Evolutionary conservation across 225 moss, liverwort and hornwort genomes (phyloP).

Genomic region (Thuidium tamariscinum): DNA sequence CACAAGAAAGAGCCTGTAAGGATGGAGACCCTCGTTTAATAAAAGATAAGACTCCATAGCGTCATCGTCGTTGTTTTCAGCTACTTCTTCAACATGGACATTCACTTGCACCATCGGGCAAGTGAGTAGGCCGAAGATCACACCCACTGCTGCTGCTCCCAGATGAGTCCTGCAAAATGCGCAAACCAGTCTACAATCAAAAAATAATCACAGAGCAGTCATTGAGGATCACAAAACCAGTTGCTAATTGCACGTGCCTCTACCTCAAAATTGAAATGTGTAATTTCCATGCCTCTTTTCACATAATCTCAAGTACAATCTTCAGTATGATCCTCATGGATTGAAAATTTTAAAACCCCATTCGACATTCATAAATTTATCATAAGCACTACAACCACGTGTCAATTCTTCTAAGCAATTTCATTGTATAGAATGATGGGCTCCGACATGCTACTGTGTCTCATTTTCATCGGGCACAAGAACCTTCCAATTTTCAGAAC

Average conservation of each 20-base stretch:
- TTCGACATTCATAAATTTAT: background rate
- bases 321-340: background rate
- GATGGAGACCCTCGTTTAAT: constrained; percentile 67
- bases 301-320: background rate
- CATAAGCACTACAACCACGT: background rate
- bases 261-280: background rate
- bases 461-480: background rate
- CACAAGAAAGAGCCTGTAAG: constrained; percentile 50
- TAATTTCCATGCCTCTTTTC: background rate
- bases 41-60: constrained; percentile 64
- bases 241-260: background rate
- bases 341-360: background rate
- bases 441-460: background rate
- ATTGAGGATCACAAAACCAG: background rate
- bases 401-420: background rate
- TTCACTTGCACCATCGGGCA: constrained; percentile 91
- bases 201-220: background rate
- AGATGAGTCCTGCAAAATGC: constrained; percentile 66
- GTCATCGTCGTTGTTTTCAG: constrained; percentile 52
- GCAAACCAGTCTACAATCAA: background rate
- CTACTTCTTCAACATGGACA: constrained; percentile 64
- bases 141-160: constrained; percentile 61
- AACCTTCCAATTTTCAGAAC: background rate
- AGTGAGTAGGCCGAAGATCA: constrained; percentile 63
- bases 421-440: background rate